Evolutionary conservation across 768 basidiomycete genomes (phyloP).

Genomic region (Lentinula raphanica): DNA sequence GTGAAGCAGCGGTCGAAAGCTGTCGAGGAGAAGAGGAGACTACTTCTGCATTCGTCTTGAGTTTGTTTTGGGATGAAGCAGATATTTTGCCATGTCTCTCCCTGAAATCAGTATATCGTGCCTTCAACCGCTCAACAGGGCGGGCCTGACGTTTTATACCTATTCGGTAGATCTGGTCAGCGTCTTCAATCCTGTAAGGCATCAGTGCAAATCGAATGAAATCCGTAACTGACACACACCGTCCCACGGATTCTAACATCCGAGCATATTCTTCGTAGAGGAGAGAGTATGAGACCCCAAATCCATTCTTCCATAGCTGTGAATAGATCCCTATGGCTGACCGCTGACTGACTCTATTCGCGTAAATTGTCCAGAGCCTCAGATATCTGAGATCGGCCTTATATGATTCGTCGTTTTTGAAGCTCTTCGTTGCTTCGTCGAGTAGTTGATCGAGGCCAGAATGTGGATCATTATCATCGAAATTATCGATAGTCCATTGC

Average conservation of each 20-base stretch:
- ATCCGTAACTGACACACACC: slow-evolving; percentile 44
- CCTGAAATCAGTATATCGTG: slow-evolving; percentile 75
- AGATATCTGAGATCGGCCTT: slow-evolving; percentile 86
- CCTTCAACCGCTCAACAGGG: slow-evolving; percentile 81
- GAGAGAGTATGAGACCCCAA: slow-evolving; percentile 71
- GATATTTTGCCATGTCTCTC: slow-evolving; percentile 31
- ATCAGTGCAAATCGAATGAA: slow-evolving; percentile 5
- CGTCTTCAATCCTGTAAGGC: slow-evolving; percentile 62
- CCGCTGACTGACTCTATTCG: slow-evolving; percentile 70
- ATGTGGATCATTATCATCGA: slow-evolving; percentile 58
- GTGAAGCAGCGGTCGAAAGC: slow-evolving; percentile 36
- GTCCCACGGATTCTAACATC: slow-evolving; percentile 67
- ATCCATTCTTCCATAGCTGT: slow-evolving; percentile 64
- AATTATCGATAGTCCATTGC: slow-evolving; percentile 82
- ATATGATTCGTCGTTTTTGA: slow-evolving; percentile 80
- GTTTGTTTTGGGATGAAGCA: slow-evolving; percentile 26
- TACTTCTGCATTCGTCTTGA: slow-evolving; percentile 17
- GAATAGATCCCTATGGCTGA: slow-evolving; percentile 67
- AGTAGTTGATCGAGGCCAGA: slow-evolving; percentile 79
- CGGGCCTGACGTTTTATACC: slow-evolving; percentile 81
- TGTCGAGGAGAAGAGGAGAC: slow-evolving; percentile 23
- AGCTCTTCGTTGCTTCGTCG: slow-evolving; percentile 77
- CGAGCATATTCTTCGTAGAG: slow-evolving; percentile 91
- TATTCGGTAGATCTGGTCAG: slow-evolving; percentile 73
- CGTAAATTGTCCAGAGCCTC: slow-evolving; percentile 87